Base-by-base conservation (phyloP, 164 flowering plant genomes). In the Aristolochia fimbriata region DNA sequence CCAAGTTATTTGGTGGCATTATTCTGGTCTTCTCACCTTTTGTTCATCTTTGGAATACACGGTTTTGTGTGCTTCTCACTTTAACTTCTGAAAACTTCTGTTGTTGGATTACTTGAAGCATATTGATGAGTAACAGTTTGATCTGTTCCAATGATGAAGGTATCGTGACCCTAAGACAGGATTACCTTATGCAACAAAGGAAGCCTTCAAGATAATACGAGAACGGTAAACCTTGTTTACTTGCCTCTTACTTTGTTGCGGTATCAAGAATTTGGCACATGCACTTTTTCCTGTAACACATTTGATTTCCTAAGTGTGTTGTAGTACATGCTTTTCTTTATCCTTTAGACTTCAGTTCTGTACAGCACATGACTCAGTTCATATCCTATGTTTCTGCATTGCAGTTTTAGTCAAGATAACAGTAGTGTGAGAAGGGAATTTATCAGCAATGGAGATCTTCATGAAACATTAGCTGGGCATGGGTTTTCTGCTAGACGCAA, bases 151-250 rank as follows among this genome's bases (percentile, higher is more conserved):
- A 10, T 70, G 33, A 19, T 68, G 64, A 63, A 93, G 98, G 80
- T 91, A 86, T 55, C 87, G 86, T 58, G 99, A 94, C 69, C 99
- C 99, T 65, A 86, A 81, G 76, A 91, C 97, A 12, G 99, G 97
- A 31, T 57, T 82, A 63, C 85, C 89, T 61, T 94, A 86, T 74
- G 93, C 97, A 51, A 94, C 91, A 46, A 85, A 82, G 71, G 97
- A 94, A 74, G 95, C 99, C 60, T 94, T 94, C 66, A 84, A 77
- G 67, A 70, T 77, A 59, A 76, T 94, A 27, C 82, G 93, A 43
- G 80, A 91, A 71, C 74, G 88, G 99, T 90, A 80, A 65, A 62
- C 6, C 31, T 66, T 61, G 24, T 23, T 58, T 9, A 33, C 12
- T 55, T 61, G 10, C 52, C n/a, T 69, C 49, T 48, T 25, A 10